These are phyloP conservation scores for Samsoniella hepiali DNA, from an alignment of 2,329 filamentous ascomycete species.

Conservation along the genomic window DNA sequence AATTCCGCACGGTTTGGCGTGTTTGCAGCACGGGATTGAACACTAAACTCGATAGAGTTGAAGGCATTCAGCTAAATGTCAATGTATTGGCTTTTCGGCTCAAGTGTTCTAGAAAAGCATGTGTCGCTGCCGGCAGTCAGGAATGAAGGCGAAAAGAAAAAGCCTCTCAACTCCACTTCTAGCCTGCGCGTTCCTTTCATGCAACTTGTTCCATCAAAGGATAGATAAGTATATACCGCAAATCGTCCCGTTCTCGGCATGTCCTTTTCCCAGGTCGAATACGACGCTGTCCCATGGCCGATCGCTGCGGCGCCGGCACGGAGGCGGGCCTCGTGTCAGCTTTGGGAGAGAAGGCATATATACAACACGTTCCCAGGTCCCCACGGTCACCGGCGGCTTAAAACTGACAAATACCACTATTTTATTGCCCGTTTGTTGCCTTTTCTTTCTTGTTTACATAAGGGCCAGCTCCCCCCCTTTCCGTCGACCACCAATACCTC, in stretches of 20 bases:
- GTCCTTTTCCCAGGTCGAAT: neutral
- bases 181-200: neutral
- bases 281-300: neutral
- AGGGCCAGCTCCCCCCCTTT: no score
- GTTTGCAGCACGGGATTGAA: neutral
- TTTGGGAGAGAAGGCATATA: neutral
- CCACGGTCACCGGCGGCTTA: neutral
- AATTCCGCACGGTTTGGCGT: neutral
- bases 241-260: neutral
- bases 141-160: neutral
- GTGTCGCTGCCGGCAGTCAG: neutral
- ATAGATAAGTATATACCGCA: neutral
- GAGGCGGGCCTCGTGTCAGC: neutral
- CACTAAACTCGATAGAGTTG: neutral
- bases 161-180: neutral
- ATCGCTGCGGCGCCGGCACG: neutral
- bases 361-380: neutral
- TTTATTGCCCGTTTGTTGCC: neutral
- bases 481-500: no score
- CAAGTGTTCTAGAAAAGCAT: neutral
- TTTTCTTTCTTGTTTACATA: no score
- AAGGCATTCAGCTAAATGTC: no score
- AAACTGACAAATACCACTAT: neutral
- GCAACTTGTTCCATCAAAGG: no score
- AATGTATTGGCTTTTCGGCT: neutral